phyloP scores from a whole-genome alignment of 2,329 filamentous ascomycete genomes.

The Ploettnerulaceae sp. region DNA sequence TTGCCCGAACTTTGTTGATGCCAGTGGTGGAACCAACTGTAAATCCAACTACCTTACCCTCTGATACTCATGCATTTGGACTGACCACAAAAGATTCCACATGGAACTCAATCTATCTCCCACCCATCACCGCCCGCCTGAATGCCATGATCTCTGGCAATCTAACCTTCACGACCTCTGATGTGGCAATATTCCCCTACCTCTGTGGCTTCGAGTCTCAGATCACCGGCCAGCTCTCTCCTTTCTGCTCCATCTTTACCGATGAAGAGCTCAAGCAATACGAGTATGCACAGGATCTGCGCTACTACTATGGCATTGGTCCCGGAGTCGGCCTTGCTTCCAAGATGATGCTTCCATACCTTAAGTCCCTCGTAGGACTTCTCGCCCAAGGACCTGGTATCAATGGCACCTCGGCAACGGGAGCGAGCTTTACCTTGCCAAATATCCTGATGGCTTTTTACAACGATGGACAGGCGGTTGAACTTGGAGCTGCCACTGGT shows the following conservation, averaged over 20 bases:
- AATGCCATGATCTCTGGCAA: constrained; percentile 49
- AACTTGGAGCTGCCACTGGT: constrained; percentile 54
- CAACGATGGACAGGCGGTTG: constrained; percentile 62
- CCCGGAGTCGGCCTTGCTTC: constrained; percentile 49
- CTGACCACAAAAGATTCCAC: constrained; percentile 31
- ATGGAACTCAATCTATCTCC: constrained; percentile 50
- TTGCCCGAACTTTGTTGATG: constrained; percentile 54
- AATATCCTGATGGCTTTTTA: constrained; percentile 57
- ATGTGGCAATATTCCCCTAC: constrained; percentile 58
- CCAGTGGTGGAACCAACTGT: constrained; percentile 42
- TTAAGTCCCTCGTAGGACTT: constrained; percentile 48
- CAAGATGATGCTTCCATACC: constrained; percentile 57
- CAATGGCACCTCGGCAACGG: constrained; percentile 43
- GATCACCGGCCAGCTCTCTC: constrained; percentile 55
- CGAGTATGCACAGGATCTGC: constrained; percentile 63
- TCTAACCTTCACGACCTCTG: constrained; percentile 48
- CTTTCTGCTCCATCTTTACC: constrained; percentile 59
- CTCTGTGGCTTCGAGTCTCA: constrained; percentile 69
- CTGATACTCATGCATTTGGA: neutral
- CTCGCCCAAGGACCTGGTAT: constrained; percentile 49
- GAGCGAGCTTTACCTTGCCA: constrained; percentile 46
- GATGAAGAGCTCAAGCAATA: constrained; percentile 58
- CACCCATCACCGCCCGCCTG: constrained; percentile 49
- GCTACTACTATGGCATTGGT: constrained; percentile 63
- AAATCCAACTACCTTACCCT: neutral